Base-by-base conservation (phyloP, 2,329 filamentous ascomycete species). In the Myriosclerotinia duriaeana region DNA sequence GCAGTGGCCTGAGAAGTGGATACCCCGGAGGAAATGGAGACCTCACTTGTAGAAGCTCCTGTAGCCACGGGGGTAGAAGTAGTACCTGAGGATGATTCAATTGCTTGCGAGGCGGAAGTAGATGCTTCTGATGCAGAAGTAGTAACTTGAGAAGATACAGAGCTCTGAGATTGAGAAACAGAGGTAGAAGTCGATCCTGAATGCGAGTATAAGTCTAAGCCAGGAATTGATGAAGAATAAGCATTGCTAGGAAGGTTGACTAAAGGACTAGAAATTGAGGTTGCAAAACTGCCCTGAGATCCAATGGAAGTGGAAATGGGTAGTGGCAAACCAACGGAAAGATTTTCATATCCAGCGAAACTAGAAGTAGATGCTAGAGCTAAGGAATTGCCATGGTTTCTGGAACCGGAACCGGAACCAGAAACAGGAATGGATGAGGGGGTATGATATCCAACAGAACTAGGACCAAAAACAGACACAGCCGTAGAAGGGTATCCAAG, bases 151-250 rank as follows among this genome's bases (percentile, higher is more conserved):
- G 64, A 46, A 54, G 64, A 62, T 22, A 4, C 63, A 44, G 64
- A 62, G 56, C 48, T 62, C 58, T 36, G 50, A 48, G 64, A 60
- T 26, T 53, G 46, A 62, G 64, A 34, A 36, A 38, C n/a, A 52
- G 65, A 38, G 15, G 52, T 54, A 50, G 52, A 52, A 53, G 66
- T 60, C 44, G 61, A 62, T 42, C 67, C 67, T 69, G 67, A 67
- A 65, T 58, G 44, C 55, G 53, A 66, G 61, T 64, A 61, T 67
- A 68, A 68, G 55, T 63, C 48, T 52, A 65, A 65, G 30, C 54
- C 63, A 44, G 59, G 59, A 67, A 63, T 26, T 44, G 64, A 61
- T 38, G 44, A 40, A 66, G 48, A 53, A 30, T 30, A 48, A 53
- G 48, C 36, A 42, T 60, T 60, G 54, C 22, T 50, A 11, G 55